phyloP scores from a whole-genome alignment of 2,329 filamentous ascomycete species.

The Dactylonectria macrodidyma region DNA sequence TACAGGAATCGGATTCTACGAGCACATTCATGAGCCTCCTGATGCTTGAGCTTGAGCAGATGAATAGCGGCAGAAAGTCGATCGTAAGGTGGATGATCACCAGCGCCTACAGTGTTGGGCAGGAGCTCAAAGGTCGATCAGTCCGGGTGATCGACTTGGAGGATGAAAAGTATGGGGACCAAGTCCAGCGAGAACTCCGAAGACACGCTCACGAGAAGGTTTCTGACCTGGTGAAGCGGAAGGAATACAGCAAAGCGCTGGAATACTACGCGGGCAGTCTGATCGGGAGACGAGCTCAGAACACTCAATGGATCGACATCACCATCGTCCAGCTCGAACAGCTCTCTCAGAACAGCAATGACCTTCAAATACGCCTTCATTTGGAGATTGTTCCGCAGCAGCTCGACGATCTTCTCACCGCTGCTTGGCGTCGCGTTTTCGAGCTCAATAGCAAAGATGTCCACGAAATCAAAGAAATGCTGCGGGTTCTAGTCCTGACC shows the following conservation, averaged over 20 bases:
- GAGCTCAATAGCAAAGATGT: too few species aligned
- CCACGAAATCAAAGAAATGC: constrained; percentile 25
- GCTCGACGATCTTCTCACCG: too few species aligned
- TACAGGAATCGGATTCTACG: constrained; percentile 42
- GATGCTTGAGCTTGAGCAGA: too few species aligned
- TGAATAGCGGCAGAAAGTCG: too few species aligned
- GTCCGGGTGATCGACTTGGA: constrained; percentile 36
- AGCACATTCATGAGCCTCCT: too few species aligned
- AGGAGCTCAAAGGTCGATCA: too few species aligned
- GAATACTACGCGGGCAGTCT: constrained; percentile 26
- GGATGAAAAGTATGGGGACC: constrained; percentile 37
- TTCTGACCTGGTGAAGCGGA: constrained; percentile 9
- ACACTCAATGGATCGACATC: constrained; percentile 22
- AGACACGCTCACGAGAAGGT: constrained; percentile 21
- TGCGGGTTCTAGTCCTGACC: constrained; percentile 28
- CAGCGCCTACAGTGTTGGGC: constrained; percentile 31
- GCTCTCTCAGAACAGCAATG: too few species aligned
- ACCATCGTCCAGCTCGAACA: too few species aligned
- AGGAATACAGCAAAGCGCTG: constrained; percentile 19
- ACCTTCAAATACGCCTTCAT: constrained; percentile 13
- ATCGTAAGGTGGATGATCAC: constrained; percentile 57
- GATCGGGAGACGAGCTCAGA: constrained; percentile 25
- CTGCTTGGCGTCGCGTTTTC: too few species aligned
- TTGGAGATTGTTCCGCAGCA: too few species aligned
- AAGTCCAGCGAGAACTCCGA: constrained; percentile 27